phyloP scores from a whole-genome alignment of 768 basidiomycete species.

The Tricholoma flavovirens region DNA sequence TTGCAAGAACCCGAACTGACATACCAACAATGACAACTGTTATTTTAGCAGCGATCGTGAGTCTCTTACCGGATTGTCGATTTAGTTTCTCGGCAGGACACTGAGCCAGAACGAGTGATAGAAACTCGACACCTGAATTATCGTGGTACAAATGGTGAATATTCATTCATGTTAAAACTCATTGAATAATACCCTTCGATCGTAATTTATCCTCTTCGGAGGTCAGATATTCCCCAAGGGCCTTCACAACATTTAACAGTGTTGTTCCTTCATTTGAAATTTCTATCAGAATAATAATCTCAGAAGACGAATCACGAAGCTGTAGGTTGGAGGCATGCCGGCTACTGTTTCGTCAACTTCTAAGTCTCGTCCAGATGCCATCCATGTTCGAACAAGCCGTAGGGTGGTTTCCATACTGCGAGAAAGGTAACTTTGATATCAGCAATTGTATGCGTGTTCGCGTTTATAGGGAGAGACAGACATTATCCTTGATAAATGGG shows the following conservation, averaged over 20 bases:
- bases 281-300: conserved; percentile 21
- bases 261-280: conserved; percentile 50
- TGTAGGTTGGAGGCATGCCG: conserved; percentile 38
- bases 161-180: neutral
- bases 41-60: conserved; percentile 4
- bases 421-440: neutral
- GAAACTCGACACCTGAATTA: conserved; percentile 70
- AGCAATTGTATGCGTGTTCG: neutral
- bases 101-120: conserved; percentile 62
- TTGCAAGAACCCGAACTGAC: conserved; percentile 73
- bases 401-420: conserved; percentile 33
- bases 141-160: neutral
- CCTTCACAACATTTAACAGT: conserved; percentile 77
- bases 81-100: conserved; percentile 64
- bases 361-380: conserved; percentile 54
- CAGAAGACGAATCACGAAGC: conserved; percentile 2
- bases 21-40: conserved; percentile 6
- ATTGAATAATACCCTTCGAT: conserved; percentile 57
- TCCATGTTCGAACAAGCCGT: conserved; percentile 66
- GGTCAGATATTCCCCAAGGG: conserved; percentile 82
- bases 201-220: conserved; percentile 77
- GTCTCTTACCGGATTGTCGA: conserved; percentile 68
- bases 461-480: neutral
- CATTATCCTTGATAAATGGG: too few relatives aligned
- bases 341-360: conserved; percentile 54